Evolutionary conservation across 2,329 filamentous ascomycete genomes (phyloP).

Genomic region (Colletotrichum incanum): DNA sequence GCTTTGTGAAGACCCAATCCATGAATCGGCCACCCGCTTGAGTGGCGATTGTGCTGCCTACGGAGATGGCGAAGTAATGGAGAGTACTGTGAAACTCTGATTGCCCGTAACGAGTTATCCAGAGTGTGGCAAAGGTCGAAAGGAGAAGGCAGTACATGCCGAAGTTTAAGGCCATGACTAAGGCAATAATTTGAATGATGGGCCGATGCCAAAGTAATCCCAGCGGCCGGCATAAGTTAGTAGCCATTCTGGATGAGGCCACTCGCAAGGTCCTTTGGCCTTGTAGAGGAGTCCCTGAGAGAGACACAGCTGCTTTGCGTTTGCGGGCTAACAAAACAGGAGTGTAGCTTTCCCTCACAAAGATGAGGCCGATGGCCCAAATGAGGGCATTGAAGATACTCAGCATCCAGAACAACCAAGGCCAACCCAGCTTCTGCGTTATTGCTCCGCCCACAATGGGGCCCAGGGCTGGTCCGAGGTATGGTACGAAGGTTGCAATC

Average conservation of each 20-base stretch:
- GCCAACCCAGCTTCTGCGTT: constrained; percentile 54
- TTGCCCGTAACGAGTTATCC: constrained; percentile 62
- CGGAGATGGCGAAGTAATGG: constrained; percentile 66
- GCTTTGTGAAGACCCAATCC: constrained; percentile 54
- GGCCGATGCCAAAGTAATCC: constrained; percentile 64
- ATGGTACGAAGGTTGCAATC: constrained; percentile 59
- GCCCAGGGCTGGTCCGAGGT: constrained; percentile 60
- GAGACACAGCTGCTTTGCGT: not conserved
- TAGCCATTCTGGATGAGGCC: constrained; percentile 26
- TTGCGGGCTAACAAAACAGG: constrained; percentile 57
- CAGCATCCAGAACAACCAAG: constrained; percentile 61
- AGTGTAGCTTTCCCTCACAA: constrained; percentile 65
- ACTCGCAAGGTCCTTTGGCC: not conserved
- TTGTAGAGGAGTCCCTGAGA: too few relatives aligned
- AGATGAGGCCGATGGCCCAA: constrained; percentile 54
- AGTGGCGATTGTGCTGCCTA: constrained; percentile 58
- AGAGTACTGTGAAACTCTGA: constrained; percentile 61
- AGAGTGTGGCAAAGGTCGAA: constrained; percentile 67
- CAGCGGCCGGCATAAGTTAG: constrained; percentile 60
- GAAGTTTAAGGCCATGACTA: constrained; percentile 64
- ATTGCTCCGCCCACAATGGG: constrained; percentile 60
- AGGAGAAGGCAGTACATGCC: constrained; percentile 68
- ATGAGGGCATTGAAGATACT: constrained; percentile 52
- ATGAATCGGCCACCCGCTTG: constrained; percentile 55
- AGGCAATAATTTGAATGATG: constrained; percentile 62